A percentile compares a stretch with the other conserved stretches of the same genome.
Conservation (phyloP, 1,284 basidiomycete genomes). For the Agaricales sp. region DNA sequence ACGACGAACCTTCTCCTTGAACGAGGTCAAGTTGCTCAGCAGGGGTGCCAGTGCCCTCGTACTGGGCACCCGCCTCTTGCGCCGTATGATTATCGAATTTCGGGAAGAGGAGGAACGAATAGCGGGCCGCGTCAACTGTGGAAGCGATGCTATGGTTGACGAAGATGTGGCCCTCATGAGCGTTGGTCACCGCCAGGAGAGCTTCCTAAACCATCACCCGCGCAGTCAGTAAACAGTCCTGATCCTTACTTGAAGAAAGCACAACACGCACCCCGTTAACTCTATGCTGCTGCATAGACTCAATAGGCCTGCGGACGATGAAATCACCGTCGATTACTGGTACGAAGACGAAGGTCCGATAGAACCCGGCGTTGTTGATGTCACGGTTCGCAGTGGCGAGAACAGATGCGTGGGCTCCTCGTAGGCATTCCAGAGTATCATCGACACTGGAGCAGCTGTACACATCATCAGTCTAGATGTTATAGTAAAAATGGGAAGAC, state of each 20-base stretch:
- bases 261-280: conserved; percentile 14
- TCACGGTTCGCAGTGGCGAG: conserved; percentile 15
- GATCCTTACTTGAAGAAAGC: too few species aligned
- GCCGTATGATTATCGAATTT: not conserved
- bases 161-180: not conserved
- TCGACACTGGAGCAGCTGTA: conserved; percentile 16
- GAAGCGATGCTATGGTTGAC: not conserved
- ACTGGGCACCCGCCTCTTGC: not conserved
- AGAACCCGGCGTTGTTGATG: conserved; percentile 15
- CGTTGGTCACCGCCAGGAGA: not conserved
- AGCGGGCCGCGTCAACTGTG: not conserved
- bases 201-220: not conserved
- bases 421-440: conserved; percentile 18
- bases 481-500: not conserved
- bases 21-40: too few species aligned
- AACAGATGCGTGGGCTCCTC: conserved; percentile 9
- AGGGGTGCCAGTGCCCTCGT: too few species aligned
- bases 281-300: conserved; percentile 13
- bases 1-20: not conserved
- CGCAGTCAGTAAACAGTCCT: not conserved
- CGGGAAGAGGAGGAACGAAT: not conserved
- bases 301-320: conserved; percentile 20
- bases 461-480: not conserved
- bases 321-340: conserved; percentile 24
- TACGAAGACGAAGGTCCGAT: conserved; percentile 16